These are phyloP conservation scores for Yarrowia galli DNA, from an alignment of 1,139 yeast species.

Conservation along the genomic window DNA sequence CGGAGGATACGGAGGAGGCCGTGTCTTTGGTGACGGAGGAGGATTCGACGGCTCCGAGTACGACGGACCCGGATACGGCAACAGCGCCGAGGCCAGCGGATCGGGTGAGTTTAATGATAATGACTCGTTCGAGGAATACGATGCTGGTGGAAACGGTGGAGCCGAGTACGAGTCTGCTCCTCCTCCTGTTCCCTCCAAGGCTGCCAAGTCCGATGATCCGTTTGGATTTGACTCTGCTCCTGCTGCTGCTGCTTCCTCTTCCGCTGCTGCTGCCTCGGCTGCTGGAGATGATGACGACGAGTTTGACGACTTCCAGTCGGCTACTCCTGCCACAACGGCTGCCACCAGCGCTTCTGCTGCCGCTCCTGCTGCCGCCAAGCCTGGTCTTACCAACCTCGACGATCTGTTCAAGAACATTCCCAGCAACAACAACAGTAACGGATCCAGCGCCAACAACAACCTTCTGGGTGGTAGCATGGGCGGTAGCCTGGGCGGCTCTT, in stretches of 20 bases:
- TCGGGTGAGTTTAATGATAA: constrained; percentile 46
- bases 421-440: background rate
- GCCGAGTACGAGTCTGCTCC: constrained; percentile 52
- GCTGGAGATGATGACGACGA: constrained; percentile 76
- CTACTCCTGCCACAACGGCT: constrained; percentile 53
- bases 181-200: constrained; percentile 41
- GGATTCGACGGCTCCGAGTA: constrained; percentile 61
- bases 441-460: constrained; percentile 19
- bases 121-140: constrained; percentile 72
- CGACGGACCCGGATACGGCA: constrained; percentile 49
- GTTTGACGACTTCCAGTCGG: constrained; percentile 93
- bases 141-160: constrained; percentile 58
- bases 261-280: background rate
- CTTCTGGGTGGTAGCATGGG: background rate
- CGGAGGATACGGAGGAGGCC: constrained; percentile 52
- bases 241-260: background rate
- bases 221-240: constrained; percentile 43
- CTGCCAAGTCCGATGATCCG: constrained; percentile 40
- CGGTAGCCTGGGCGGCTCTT: constrained; percentile 26
- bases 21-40: constrained; percentile 83
- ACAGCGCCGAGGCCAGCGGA: constrained; percentile 41
- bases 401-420: constrained; percentile 44
- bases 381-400: constrained; percentile 42
- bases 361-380: constrained; percentile 42
- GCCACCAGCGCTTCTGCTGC: constrained; percentile 46